Evolutionary conservation across 208 protist genomes (phyloP).

Genomic region (Crithidia thermophila): DNA sequence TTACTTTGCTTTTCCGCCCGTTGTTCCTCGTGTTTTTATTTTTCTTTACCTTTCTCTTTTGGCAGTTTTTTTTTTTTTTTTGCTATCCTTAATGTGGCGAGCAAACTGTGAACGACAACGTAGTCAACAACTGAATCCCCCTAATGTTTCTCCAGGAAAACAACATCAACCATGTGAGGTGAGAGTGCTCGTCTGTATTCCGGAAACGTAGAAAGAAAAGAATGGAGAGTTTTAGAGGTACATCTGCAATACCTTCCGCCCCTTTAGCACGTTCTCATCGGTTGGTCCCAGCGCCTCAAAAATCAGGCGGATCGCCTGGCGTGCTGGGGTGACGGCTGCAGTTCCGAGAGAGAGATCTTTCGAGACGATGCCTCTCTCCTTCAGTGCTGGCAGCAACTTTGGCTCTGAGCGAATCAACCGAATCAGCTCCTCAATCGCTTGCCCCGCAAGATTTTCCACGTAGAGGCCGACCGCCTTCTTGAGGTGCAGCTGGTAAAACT

Average conservation of each 20-base stretch:
- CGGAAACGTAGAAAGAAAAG: too few relatives aligned
- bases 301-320: conserved; percentile 59
- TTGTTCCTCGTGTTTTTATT: too few relatives aligned
- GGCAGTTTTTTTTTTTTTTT: too few relatives aligned
- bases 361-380: conserved; percentile 57
- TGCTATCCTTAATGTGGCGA: too few relatives aligned
- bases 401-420: conserved; percentile 76
- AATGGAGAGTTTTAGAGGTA: conserved; percentile 63
- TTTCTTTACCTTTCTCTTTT: too few relatives aligned
- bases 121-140: too few relatives aligned
- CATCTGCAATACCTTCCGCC: conserved; percentile 68
- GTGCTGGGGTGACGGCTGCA: conserved; percentile 60
- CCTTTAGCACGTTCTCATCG: conserved; percentile 70
- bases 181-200: too few relatives aligned
- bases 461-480: conserved; percentile 78
- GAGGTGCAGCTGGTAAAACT: conserved; percentile 73
- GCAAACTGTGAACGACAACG: too few relatives aligned
- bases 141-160: too few relatives aligned
- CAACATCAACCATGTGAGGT: too few relatives aligned
- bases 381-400: conserved; percentile 74
- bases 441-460: conserved; percentile 61
- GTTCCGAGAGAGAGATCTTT: conserved; percentile 57
- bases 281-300: conserved; percentile 76
- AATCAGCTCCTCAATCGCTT: conserved; percentile 50
- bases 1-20: too few relatives aligned